Percentiles rank a stretch among this genome's conserved stretches.
Evolutionary conservation across 495 filamentous ascomycete species (phyloP).

Genomic region (Talaromyces thailandensis): DNA sequence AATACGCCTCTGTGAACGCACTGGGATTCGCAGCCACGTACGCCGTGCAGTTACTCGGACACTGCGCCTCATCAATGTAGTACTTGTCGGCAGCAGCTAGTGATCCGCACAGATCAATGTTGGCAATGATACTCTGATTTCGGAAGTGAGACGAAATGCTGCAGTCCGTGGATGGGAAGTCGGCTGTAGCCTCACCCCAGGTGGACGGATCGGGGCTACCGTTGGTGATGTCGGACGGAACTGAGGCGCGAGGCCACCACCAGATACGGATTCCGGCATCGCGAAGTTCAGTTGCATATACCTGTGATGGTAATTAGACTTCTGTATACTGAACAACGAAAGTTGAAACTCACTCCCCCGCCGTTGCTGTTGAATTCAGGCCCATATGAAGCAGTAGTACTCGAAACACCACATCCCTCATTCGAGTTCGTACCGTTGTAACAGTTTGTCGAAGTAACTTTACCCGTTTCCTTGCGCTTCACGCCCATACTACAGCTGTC

Average conservation of each 20-base stretch:
- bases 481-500: slow-evolving; percentile 37
- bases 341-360: slow-evolving; percentile 29
- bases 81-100: slow-evolving; percentile 23
- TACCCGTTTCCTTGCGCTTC: slow-evolving; percentile 32
- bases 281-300: slow-evolving; percentile 40
- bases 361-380: slow-evolving; percentile 32
- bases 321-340: neutral
- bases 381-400: slow-evolving; percentile 26
- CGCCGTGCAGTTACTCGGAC: slow-evolving; percentile 31
- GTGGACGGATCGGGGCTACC: slow-evolving; percentile 32
- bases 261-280: slow-evolving; percentile 38
- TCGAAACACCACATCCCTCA: slow-evolving; percentile 36
- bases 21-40: slow-evolving; percentile 32
- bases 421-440: slow-evolving; percentile 27
- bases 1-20: slow-evolving; percentile 35
- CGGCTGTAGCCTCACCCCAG: slow-evolving; percentile 38
- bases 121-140: slow-evolving; percentile 43
- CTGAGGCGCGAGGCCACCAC: slow-evolving; percentile 34
- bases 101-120: slow-evolving; percentile 42
- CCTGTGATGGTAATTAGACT: slow-evolving; percentile 4
- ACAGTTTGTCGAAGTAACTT: slow-evolving; percentile 20
- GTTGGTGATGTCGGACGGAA: slow-evolving; percentile 29
- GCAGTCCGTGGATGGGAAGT: slow-evolving; percentile 43
- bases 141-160: slow-evolving; percentile 36
- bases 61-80: slow-evolving; percentile 31